These are phyloP conservation scores for Talaromyces funiculosus DNA, from an alignment of 2,329 filamentous ascomycete genomes.

Conservation along the genomic window DNA sequence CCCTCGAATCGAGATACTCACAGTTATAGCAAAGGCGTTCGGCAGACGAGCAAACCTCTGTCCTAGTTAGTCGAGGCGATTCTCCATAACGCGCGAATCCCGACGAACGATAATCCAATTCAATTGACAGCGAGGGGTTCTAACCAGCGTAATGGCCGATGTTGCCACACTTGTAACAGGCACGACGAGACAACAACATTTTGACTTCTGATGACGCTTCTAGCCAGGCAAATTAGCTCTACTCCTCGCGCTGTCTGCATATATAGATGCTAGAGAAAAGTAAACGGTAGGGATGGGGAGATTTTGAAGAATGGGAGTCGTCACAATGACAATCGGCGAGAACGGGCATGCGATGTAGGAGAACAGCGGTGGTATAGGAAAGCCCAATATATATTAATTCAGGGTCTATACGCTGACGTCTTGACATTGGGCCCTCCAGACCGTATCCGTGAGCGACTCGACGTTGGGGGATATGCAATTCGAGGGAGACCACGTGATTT, in stretches of 20 bases:
- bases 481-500: background rate
- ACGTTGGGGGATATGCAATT: background rate
- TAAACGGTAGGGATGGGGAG: background rate
- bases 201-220: slow-evolving; percentile 21
- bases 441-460: background rate
- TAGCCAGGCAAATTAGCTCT: background rate
- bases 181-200: slow-evolving; percentile 79
- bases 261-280: background rate
- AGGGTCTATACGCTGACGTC: background rate
- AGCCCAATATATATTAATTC: background rate
- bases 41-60: slow-evolving; percentile 93
- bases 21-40: slow-evolving; percentile 99
- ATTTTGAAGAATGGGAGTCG: background rate
- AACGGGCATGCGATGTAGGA: background rate
- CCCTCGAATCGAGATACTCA: slow-evolving; percentile 42
- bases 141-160: slow-evolving; percentile 62
- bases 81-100: background rate
- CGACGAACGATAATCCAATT: no score
- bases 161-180: slow-evolving; percentile 74
- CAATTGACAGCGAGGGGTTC: slow-evolving; percentile 17
- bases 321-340: background rate
- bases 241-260: background rate
- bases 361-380: background rate
- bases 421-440: background rate
- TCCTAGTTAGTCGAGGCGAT: slow-evolving; percentile 38